phyloP scores from a whole-genome alignment of 148 eudicot species.

The Selenicereus undatus region DNA sequence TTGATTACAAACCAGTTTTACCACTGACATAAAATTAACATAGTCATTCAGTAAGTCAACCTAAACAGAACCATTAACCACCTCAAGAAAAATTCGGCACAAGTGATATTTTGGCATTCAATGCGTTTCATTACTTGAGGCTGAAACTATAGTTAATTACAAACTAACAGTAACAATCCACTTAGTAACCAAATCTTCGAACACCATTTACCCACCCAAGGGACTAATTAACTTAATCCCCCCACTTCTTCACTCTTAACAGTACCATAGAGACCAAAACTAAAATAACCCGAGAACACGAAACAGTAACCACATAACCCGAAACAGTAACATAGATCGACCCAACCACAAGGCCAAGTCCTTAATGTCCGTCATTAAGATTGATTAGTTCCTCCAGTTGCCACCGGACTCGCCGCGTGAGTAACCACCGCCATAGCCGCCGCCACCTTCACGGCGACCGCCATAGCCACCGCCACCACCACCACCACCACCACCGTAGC shows the following conservation, averaged over 20 bases:
- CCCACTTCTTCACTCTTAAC: not conserved
- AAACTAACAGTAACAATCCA: slow-evolving; percentile 24
- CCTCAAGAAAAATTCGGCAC: too few species aligned
- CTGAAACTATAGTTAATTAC: slow-evolving; percentile 19
- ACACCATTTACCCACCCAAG: not conserved
- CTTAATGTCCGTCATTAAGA: not conserved
- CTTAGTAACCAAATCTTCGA: not conserved
- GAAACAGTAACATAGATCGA: slow-evolving; percentile 20
- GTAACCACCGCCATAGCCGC: not conserved
- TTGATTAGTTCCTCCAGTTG: slow-evolving; percentile 46
- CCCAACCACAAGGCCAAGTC: slow-evolving; percentile 15
- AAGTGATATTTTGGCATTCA: not conserved
- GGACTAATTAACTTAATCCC: not conserved
- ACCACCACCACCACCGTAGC: not conserved
- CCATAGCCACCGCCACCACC: not conserved
- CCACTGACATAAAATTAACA: too few species aligned
- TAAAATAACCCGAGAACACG: not conserved
- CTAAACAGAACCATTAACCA: too few species aligned
- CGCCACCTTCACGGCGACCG: not conserved
- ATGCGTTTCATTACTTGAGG: slow-evolving; percentile 19
- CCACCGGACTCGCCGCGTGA: slow-evolving; percentile 36
- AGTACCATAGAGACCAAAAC: not conserved
- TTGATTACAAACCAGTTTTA: too few species aligned
- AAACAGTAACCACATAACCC: not conserved
- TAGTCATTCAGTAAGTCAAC: too few species aligned